Percentiles rank a stretch among this genome's conserved stretches.
phyloP scores from a whole-genome alignment of 148 eudicot species.

The Chenopodium formosanum region DNA sequence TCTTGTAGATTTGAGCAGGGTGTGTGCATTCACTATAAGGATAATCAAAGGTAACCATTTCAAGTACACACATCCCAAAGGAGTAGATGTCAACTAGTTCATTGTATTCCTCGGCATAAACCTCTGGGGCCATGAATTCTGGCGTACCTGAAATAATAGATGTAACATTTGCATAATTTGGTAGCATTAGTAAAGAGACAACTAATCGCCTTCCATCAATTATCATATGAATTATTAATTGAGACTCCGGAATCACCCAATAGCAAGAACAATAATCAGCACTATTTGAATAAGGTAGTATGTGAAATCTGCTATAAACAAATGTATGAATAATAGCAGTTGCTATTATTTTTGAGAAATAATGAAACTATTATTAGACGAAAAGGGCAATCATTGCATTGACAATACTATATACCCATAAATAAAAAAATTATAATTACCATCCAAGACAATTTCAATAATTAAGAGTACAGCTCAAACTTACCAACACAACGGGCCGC shows the following conservation, averaged over 20 bases:
- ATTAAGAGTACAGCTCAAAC: slow-evolving; percentile 24
- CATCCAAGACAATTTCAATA: neutral
- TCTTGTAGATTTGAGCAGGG: slow-evolving; percentile 41
- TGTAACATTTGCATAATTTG: slow-evolving; percentile 2
- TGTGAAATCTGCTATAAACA: slow-evolving; percentile 10
- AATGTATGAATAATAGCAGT: slow-evolving; percentile 7
- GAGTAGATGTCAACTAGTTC: slow-evolving; percentile 42
- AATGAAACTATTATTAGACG: slow-evolving; percentile 19
- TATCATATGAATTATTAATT: slow-evolving; percentile 19
- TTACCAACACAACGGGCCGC: slow-evolving; percentile 44
- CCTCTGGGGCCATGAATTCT: slow-evolving; percentile 43
- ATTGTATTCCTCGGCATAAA: slow-evolving; percentile 42
- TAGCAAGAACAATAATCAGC: slow-evolving; percentile 20
- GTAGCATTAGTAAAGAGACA: slow-evolving; percentile 7
- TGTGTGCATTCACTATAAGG: slow-evolving; percentile 41
- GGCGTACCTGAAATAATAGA: slow-evolving; percentile 34
- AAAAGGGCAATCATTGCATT: slow-evolving; percentile 14
- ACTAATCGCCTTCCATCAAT: slow-evolving; percentile 1
- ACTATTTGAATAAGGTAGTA: neutral
- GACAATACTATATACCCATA: neutral
- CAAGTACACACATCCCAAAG: slow-evolving; percentile 41
- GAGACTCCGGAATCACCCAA: slow-evolving; percentile 9
- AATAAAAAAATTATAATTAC: neutral
- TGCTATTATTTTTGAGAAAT: slow-evolving; percentile 14
- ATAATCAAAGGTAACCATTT: slow-evolving; percentile 42